These are phyloP conservation scores for Lepraria neglecta DNA, from an alignment of 495 filamentous ascomycete genomes.

Conservation along the genomic window DNA sequence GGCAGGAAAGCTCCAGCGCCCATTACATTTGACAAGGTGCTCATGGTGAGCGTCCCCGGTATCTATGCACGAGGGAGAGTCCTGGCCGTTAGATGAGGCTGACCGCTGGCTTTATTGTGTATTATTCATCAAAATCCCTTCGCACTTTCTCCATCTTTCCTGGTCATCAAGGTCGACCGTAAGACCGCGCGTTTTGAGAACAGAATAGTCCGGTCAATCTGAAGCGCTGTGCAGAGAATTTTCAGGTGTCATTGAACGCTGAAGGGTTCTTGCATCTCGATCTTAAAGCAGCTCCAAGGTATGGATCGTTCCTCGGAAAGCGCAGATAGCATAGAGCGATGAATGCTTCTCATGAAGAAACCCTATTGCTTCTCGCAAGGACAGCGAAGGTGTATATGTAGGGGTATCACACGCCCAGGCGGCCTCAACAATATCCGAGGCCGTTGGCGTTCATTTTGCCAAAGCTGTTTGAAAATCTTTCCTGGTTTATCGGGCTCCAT, in stretches of 20 bases:
- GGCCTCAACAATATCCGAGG: neutral
- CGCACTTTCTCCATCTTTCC: neutral
- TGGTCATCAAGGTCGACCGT: neutral
- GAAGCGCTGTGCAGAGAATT: neutral
- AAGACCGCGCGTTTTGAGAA: neutral
- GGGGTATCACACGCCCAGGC: neutral
- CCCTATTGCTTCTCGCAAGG: neutral
- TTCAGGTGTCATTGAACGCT: neutral
- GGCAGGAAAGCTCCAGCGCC: neutral
- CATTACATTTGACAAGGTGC: conserved; percentile 5
- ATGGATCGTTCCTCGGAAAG: neutral
- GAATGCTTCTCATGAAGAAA: neutral
- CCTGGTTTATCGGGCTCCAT: neutral
- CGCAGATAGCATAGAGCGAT: neutral
- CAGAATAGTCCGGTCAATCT: neutral
- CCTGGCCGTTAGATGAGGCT: neutral
- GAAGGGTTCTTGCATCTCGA: neutral
- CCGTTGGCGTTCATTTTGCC: neutral
- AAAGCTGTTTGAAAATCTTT: neutral
- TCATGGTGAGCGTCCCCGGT: neutral
- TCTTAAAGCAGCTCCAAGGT: neutral
- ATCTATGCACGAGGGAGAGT: neutral
- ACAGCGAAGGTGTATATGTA: neutral
- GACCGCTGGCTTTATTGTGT: neutral
- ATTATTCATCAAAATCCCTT: neutral